phyloP scores from a whole-genome alignment of 169 alveolate genomes.

The Cryptosporidium parvum region DNA sequence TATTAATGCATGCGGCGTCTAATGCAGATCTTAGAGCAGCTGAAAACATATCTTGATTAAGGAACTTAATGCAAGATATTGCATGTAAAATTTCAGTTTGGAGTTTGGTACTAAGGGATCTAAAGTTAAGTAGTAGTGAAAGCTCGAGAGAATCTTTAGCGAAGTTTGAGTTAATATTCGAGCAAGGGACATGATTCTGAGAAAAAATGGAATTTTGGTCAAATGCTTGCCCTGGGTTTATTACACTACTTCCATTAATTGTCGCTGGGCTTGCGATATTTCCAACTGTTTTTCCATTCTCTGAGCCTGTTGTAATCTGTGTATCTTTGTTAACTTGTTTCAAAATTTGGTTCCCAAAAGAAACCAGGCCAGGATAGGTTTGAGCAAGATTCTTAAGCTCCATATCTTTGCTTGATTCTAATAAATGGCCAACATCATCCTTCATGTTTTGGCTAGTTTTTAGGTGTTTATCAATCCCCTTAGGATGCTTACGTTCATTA shows the following conservation, averaged over 20 bases:
- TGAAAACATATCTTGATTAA: conserved; percentile 43
- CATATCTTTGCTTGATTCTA: neutral
- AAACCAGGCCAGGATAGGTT: neutral
- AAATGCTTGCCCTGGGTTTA: neutral
- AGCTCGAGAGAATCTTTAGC: conserved; percentile 49
- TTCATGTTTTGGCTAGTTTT: neutral
- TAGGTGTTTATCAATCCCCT: neutral
- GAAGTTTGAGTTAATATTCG: neutral
- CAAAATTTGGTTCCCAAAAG: neutral
- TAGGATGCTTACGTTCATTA: neutral
- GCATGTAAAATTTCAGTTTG: conserved; percentile 31
- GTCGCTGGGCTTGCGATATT: neutral
- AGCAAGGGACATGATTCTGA: neutral
- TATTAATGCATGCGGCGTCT: conserved; percentile 10
- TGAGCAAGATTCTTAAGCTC: neutral
- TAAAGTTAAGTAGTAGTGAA: conserved; percentile 16
- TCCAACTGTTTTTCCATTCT: neutral
- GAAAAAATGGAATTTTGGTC: conserved; percentile 16
- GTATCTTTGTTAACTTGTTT: conserved; percentile 16
- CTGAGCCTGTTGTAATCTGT: neutral
- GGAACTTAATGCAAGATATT: conserved; percentile 38
- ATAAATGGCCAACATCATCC: neutral
- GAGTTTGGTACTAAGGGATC: conserved; percentile 26
- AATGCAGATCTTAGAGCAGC: conserved; percentile 26
- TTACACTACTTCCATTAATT: neutral